Conservation (phyloP, 257 asterid genomes). For the Cynanchum wilfordii region DNA sequence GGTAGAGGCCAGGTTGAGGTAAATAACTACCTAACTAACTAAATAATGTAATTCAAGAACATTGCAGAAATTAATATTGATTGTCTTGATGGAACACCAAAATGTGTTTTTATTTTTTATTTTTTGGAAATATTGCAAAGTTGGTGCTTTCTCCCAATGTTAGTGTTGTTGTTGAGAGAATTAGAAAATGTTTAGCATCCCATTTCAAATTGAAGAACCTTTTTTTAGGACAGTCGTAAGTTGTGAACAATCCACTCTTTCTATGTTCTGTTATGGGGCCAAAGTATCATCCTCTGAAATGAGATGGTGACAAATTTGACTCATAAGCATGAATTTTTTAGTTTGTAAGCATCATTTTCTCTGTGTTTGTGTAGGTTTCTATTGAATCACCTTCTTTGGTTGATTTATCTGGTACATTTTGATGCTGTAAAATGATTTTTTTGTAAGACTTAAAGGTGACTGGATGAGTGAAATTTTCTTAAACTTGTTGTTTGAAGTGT, state of each 20-base stretch:
- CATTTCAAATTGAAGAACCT: not conserved
- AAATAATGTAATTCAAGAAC: not conserved
- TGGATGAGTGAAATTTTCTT: not conserved
- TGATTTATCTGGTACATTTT: constrained; percentile 1
- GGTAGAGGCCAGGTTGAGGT: constrained; percentile 89
- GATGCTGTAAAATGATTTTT: not conserved
- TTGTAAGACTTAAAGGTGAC: not conserved
- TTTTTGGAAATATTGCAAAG: not conserved
- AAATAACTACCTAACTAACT: not conserved
- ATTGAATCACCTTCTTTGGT: not conserved
- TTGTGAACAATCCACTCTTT: not conserved
- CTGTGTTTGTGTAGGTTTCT: not conserved
- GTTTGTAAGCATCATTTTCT: not conserved
- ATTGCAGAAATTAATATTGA: not conserved
- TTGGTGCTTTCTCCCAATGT: not conserved
- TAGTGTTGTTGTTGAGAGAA: not conserved
- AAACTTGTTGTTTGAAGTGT: not conserved
- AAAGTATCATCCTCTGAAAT: not conserved
- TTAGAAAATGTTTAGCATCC: not conserved
- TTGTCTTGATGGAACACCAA: not conserved
- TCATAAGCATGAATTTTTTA: not conserved
- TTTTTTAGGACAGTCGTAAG: not conserved
- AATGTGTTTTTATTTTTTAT: not conserved
- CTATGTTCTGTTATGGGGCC: not conserved
- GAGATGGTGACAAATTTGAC: not conserved